A percentile compares a stretch with the other conserved stretches of the same genome.
These are phyloP conservation scores for Tylopilus sp. DNA, from an alignment of 768 basidiomycete species.

Conservation along the genomic window DNA sequence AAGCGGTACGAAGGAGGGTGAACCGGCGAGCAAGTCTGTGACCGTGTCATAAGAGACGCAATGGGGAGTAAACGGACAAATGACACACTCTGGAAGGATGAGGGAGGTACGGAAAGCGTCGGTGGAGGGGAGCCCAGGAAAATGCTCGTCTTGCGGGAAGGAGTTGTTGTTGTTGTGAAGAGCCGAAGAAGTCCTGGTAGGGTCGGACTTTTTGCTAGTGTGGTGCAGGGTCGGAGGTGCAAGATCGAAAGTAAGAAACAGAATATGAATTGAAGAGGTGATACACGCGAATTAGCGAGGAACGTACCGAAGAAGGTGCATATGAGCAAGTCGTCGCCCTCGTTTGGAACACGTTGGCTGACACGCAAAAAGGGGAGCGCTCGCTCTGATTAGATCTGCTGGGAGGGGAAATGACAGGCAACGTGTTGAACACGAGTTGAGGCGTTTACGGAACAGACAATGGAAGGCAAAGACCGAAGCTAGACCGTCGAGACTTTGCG, in stretches of 20 bases:
- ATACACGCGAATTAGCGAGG: constrained; percentile 28
- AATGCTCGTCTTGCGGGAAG: constrained; percentile 36
- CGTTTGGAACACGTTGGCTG: constrained; percentile 69
- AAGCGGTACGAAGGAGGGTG: constrained; percentile 67
- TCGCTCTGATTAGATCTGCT: constrained; percentile 32
- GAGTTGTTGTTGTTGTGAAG: constrained; percentile 12
- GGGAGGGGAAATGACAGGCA: constrained; percentile 44
- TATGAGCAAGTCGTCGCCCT: constrained; percentile 43
- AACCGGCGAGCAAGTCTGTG: constrained; percentile 77
- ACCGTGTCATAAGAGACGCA: constrained; percentile 13
- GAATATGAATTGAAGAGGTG: constrained; percentile 24
- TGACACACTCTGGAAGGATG: constrained; percentile 78
- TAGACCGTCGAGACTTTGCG: background rate
- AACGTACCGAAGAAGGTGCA: constrained; percentile 83
- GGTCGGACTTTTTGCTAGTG: constrained; percentile 74
- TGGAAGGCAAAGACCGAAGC: background rate
- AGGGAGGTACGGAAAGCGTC: constrained; percentile 84
- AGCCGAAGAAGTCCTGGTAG: constrained; percentile 41
- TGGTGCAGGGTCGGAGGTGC: constrained; percentile 23
- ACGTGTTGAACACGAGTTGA: constrained; percentile 78
- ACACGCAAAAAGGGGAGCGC: constrained; percentile 21
- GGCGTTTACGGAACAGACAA: constrained; percentile 29
- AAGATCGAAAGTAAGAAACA: constrained; percentile 19
- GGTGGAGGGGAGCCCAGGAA: constrained; percentile 60
- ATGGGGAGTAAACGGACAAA: constrained; percentile 6